Conservation (phyloP, 2,329 filamentous ascomycete species). For the Talaromyces funiculosus region DNA sequence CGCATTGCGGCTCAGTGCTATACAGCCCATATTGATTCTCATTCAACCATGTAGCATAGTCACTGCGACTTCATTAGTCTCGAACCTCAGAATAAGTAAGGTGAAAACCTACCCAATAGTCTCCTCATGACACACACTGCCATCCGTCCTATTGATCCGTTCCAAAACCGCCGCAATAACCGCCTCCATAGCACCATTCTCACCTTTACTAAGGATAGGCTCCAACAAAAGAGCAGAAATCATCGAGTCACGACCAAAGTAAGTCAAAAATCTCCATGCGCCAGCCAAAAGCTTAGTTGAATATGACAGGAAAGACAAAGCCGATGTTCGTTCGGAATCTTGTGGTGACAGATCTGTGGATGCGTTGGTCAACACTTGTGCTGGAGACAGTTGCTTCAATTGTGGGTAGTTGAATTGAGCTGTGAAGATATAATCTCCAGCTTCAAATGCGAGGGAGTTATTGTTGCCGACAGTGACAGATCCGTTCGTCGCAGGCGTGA, state of each 20-base stretch:
- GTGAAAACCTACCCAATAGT: conserved; percentile 48
- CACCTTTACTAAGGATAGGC: conserved; percentile 52
- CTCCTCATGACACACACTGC: conserved; percentile 60
- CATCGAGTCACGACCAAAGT: conserved; percentile 62
- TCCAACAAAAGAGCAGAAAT: conserved; percentile 56
- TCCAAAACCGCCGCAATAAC: conserved; percentile 58
- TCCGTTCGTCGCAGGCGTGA: conserved; percentile 34
- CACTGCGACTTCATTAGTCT: conserved; percentile 29
- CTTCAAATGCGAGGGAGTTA: conserved; percentile 39
- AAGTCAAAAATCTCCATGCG: conserved; percentile 61
- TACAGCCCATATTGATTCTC: conserved; percentile 45
- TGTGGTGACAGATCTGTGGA: conserved; percentile 45
- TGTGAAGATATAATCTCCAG: conserved; percentile 54
- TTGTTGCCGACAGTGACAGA: conserved; percentile 37
- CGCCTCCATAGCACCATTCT: conserved; percentile 54
- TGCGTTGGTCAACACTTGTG: conserved; percentile 46
- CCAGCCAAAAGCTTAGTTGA: conserved; percentile 58
- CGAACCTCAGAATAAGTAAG: neutral
- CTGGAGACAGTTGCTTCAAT: conserved; percentile 48
- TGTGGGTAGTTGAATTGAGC: conserved; percentile 60
- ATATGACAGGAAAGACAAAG: conserved; percentile 60
- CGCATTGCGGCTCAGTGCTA: conserved; percentile 50
- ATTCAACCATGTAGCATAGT: conserved; percentile 59
- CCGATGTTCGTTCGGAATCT: conserved; percentile 44
- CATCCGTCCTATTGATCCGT: conserved; percentile 55